Percentiles rank a stretch among this genome's conserved stretches.
phyloP scores from a whole-genome alignment of 164 flowering plant genomes.

The Nymphaea colorata region DNA sequence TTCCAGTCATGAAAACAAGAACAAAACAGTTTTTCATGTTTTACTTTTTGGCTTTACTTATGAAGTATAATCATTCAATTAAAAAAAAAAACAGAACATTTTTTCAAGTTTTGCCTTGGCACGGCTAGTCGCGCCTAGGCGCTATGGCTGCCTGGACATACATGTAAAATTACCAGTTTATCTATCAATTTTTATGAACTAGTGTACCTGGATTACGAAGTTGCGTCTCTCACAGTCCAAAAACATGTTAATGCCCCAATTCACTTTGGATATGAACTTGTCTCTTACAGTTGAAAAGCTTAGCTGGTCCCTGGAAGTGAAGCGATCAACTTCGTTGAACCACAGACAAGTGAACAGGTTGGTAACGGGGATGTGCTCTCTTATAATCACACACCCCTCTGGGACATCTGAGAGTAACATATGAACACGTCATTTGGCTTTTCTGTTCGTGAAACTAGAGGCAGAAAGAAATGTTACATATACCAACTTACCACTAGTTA shows the following conservation, averaged over 20 bases:
- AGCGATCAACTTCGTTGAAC: constrained; percentile 99
- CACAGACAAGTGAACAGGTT: constrained; percentile 86
- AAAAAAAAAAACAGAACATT: no score
- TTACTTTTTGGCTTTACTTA: no score
- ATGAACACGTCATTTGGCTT: background rate
- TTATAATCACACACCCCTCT: constrained; percentile 87
- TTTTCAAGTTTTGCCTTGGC: no score
- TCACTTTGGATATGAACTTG: constrained; percentile 49
- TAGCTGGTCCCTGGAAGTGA: constrained; percentile 87
- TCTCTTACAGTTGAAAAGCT: constrained; percentile 91
- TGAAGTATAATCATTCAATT: no score
- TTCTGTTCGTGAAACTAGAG: no score
- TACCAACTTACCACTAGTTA: constrained; percentile 66
- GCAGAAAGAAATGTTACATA: no score
- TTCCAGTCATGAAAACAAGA: no score
- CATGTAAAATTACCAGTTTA: no score
- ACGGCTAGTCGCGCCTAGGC: no score
- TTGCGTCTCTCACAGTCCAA: constrained; percentile 91
- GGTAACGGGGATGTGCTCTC: constrained; percentile 81
- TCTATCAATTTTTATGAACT: background rate
- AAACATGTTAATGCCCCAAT: constrained; percentile 76
- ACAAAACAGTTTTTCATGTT: no score
- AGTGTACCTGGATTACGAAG: constrained; percentile 77
- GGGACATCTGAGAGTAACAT: constrained; percentile 69
- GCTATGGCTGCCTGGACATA: no score